Base-by-base conservation (phyloP, 2,329 filamentous ascomycete genomes). In the Niveomyces coronatus region DNA sequence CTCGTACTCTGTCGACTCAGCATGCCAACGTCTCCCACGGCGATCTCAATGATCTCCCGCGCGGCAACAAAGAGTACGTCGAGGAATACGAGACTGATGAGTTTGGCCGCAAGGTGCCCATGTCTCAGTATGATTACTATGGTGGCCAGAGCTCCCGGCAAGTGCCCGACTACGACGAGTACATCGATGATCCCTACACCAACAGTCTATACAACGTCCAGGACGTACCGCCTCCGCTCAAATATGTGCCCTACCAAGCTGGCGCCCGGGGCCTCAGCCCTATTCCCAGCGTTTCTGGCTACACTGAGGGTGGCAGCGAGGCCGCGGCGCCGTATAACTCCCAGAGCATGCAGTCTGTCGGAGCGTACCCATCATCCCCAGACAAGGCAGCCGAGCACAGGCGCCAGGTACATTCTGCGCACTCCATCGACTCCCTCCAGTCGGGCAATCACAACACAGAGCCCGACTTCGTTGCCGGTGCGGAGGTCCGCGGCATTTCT, bases 221-320 rank as follows among this genome's bases (percentile, higher is more conserved):
- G 47, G 74, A 80, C 44, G 76, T 81, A 3, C 76, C 76, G 3
- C 71, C 74, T 3, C 76, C 74, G 13, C 58, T 79, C 19, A 74
- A 74, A 46, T 82, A 82, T 48, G 68, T 79, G n/a, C 74, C 80
- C 2, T 80, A 84, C 45, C 72, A 79, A 49, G 70, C 76, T 9
- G 76, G 82, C 47, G 71, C 76, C 37, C 80, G 84, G 29, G 81
- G 79, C 9, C 62, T 93, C 34, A 95, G 88, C 53, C 89, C 89
- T 1, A 88, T 94, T 43, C 88, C 91, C 48, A 95, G 88, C 50
- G 85, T 94, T 13, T 89, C 86, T 9, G 91, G 88, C 45, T 89
- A 87, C 51, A 81, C 76, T 4, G 79, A 87, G 50, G 76, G 77
- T 32, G 76, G 76, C 37, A 79, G 68, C 49, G 71, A 79, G 44